A percentile compares a stretch with the other conserved stretches of the same genome.
phyloP scores from a whole-genome alignment of 2,329 filamentous ascomycete genomes.

The Leptosphaerulina australis region DNA sequence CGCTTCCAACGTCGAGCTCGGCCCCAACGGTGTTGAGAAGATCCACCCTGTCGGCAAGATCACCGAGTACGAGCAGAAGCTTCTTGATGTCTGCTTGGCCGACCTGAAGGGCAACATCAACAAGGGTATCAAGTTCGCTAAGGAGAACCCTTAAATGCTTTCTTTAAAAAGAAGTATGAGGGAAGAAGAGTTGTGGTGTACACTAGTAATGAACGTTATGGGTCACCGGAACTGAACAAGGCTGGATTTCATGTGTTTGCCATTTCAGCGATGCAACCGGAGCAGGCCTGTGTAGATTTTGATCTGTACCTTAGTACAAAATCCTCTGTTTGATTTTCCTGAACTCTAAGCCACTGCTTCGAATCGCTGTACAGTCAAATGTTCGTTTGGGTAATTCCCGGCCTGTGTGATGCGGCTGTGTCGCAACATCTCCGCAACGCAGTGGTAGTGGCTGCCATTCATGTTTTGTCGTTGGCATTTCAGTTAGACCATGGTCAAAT shows the following conservation, averaged over 20 bases:
- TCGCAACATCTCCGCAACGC: too few relatives aligned
- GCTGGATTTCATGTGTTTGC: conserved; percentile 27
- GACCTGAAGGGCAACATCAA: conserved; percentile 93
- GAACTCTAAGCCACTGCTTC: too few relatives aligned
- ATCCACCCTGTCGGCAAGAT: conserved; percentile 86
- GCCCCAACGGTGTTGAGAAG: conserved; percentile 94
- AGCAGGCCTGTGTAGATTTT: conserved; percentile 27
- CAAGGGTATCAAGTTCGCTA: conserved; percentile 78
- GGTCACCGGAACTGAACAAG: conserved; percentile 28
- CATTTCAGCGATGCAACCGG: conserved; percentile 22
- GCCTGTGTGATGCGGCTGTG: too few relatives aligned
- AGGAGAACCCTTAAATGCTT: conserved; percentile 58
- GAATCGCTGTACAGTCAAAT: too few relatives aligned
- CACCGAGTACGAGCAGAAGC: conserved; percentile 83
- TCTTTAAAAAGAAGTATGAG: not conserved
- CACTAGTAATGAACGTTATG: conserved; percentile 36
- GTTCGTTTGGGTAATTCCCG: too few relatives aligned
- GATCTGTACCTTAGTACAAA: conserved; percentile 29
- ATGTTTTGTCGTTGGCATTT: too few relatives aligned
- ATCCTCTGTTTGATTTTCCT: conserved; percentile 25
- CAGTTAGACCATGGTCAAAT: too few relatives aligned
- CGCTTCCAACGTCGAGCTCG: conserved; percentile 91
- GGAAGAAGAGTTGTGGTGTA: conserved; percentile 25
- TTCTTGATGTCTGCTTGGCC: conserved; percentile 81
- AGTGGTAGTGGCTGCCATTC: too few relatives aligned